Conservation (phyloP, 352 stramenopile species). For the Globisporangium paroecandrum region DNA sequence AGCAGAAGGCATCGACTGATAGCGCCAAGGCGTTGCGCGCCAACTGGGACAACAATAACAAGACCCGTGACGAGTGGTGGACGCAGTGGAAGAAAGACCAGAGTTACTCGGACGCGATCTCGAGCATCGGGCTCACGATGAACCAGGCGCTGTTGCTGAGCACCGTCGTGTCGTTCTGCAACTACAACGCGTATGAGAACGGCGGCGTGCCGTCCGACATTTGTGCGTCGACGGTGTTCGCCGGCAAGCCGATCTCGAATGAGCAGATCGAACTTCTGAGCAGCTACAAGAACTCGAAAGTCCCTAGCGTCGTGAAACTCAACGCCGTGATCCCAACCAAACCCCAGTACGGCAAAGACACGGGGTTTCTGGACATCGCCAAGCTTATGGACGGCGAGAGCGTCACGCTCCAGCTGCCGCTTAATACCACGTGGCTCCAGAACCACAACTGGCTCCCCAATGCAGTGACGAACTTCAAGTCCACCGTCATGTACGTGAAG, state of each 20-base stretch:
- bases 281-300: conserved; percentile 3
- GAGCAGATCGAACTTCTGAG: conserved; percentile 1
- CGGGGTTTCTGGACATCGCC: conserved; percentile 6
- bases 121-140: conserved; percentile 4
- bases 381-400: conserved; percentile 3
- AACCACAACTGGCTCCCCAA: conserved; percentile 2
- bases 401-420: conserved; percentile 1
- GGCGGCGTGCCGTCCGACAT: conserved; percentile 1
- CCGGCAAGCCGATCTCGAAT: conserved; percentile 1
- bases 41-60: conserved; percentile 7
- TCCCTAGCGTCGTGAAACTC: not conserved
- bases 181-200: conserved; percentile 4
- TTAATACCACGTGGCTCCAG: not conserved
- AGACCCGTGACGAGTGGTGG: conserved; percentile 5
- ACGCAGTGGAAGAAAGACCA: conserved; percentile 5
- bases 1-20: not conserved
- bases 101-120: not conserved
- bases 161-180: not conserved
- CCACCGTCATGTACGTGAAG: conserved; percentile 2
- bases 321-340: conserved; percentile 2
- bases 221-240: conserved; percentile 1
- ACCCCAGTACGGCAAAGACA: conserved; percentile 3
- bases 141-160: conserved; percentile 7
- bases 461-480: not conserved
- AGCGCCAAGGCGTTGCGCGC: not conserved